Evolutionary conservation across 2,329 filamentous ascomycete species (phyloP), one percentile per base, ranked within the genome.

Genomic region (Apiospora marii): DNA sequence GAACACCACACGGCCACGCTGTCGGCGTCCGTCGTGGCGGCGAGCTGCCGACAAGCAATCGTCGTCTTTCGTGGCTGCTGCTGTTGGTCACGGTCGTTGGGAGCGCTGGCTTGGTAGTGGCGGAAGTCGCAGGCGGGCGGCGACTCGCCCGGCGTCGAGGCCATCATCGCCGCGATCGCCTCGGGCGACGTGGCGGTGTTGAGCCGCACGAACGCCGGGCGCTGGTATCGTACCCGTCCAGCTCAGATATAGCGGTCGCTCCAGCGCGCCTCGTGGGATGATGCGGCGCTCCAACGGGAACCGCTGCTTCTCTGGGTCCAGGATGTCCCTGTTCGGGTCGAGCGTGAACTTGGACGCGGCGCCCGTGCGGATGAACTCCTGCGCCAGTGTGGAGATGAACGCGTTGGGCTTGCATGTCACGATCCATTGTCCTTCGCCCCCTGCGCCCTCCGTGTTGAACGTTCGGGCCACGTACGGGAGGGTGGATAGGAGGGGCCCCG

Each of bases 1-100:
- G 4, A 1, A 12, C 67, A 68, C 67, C 67, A 68, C 13, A 68
- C 13, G 12, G 41, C 41, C 24, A 48, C 67, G 3, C 41, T 46
- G 24, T 68, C 27, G 67, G 67, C 67, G 67, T 68, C 67, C 4
- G 44, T 48, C 27, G 67, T 68, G 67, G 41, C 41, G 14, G 41
- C 41, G 2, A 48, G 14, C 37, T 68, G 41, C 3, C 22, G 10
- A 19, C n/a, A 68, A 4, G n/a, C 6, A 22, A 68, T 30, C 24
- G 41, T 27, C 14, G 37, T 44, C 13, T 24, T 34, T 41, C 12
- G 16, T 13, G 14, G n/a, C 4, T 4, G n/a, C 48, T 10, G 22
- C 22, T 1, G 48, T 22, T 19, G 16, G 7, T 10, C 48, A n/a
- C 22, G 48, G 58, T 64, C 5, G 30, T 3, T 4, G 8, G 22